Evolutionary conservation across 1,284 basidiomycete genomes (phyloP), one percentile per base, ranked within the genome.

Genomic region (Melanopsichium pennsylvanicum): DNA sequence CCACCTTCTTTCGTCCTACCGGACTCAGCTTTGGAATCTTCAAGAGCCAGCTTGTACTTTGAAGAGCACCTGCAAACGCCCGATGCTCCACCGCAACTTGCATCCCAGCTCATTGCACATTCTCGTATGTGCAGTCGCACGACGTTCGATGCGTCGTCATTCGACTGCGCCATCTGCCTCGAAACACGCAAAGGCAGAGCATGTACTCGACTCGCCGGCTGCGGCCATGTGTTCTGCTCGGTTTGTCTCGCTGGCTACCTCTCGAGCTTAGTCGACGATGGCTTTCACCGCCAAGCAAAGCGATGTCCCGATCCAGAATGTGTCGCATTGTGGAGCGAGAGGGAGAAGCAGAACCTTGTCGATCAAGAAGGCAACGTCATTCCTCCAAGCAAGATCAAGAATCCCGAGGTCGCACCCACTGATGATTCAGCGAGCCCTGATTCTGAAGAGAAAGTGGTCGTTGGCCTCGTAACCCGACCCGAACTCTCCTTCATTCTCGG

Each of bases 141-240:
- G 11, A 50, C 46, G 4, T 72, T 72, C 23, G 61, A 64, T 39
- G 31, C 61, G 19, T 46, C 66, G 2, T 56, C 55, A 2, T 72
- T 72, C 42, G 57, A 66, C 29, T 72, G 70, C 33, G 61, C 52
- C 37, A 72, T 72, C 42, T 72, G 70, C 31, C 61, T 72, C 18
- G 70, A 72, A 33, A 59, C 59, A 1, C 52, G 57, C 18, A 72
- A 72, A 29, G 70, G 70, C 11, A 38, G 51, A 33, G 40, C 54
- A 5, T 72, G 70, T 41, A 60, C 43, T 4, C 36, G 42, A 29
- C 46, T 72, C 13, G 21, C 31, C 0, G 66, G 61, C 9, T 72
- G 70, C 27, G 61, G 58, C 6, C 70, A 72, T 42, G 58, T 72
- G 15, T 72, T 72, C 16, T 72, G 70, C 58, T 62, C 50, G 10